Base-by-base conservation (phyloP, 306 rosid species). In the Sechiopsis laciniata region DNA sequence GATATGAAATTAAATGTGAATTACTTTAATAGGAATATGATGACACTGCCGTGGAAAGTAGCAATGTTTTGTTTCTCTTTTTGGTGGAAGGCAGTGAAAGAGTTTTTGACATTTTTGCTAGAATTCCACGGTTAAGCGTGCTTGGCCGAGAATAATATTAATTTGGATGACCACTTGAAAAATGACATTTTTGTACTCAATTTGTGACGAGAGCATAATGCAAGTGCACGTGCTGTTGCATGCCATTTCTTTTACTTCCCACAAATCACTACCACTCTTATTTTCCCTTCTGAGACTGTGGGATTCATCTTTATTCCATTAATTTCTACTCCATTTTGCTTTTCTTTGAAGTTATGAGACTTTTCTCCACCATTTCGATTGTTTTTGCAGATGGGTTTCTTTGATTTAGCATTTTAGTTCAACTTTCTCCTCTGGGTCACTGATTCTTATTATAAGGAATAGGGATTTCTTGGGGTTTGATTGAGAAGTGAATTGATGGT, bases 401-500 rank as follows among this genome's bases (percentile, higher is more conserved):
- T 68, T 68, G 73, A 46, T 68, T 19, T 11, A 66, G 54, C 73
- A 6, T 68, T 48, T 48, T 68, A 67, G n/a, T 19, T 22, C 12
- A 2, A 15, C 42, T 42, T 42, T 65, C 17, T 16, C 16, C 0
- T 65, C 26, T 65, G 51, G 70, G 24, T 37, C 10, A 35, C 17
- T 63, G 53, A 40, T 37, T 64, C 7, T 10, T 64, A 50, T 16
- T 17, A 16, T 64, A 64, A 37, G 10, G 51, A 40, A 16, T 40
- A 8, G 13, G 52, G 14, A 6, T 7, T 17, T 63, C 10, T 16
- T 29, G 67, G 45, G 8, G 32, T 26, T 62, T 40, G 48, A 8
- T 29, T 62, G 10, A 45, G 13, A 62, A 17, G 48, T 42, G 22
- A 64, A 29, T 66, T 20, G 78, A 89, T 87, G 97, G 89, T 86